A percentile compares a stretch with the other conserved stretches of the same genome.
Evolutionary conservation across 345 rosid species (phyloP).

Genomic region (Aegle marmelos): DNA sequence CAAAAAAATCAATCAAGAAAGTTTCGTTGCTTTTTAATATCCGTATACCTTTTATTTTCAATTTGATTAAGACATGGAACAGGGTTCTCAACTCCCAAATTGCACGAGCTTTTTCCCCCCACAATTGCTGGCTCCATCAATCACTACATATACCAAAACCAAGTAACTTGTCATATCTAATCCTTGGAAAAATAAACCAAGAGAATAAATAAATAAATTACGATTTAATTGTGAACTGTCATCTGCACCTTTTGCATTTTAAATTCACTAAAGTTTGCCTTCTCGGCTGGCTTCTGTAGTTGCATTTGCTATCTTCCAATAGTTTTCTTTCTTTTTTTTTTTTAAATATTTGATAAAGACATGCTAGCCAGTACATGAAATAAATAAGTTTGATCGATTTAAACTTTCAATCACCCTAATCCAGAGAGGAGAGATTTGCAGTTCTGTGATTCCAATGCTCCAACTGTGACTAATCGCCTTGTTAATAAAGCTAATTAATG

Average conservation of each 20-base stretch:
- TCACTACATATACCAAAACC: neutral
- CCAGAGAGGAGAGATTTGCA: neutral
- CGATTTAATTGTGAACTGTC: neutral
- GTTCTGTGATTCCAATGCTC: constrained; percentile 11
- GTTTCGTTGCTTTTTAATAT: neutral
- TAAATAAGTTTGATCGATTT: neutral
- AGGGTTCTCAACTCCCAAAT: constrained; percentile 31
- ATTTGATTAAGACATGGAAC: constrained; percentile 24
- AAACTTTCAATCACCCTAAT: neutral
- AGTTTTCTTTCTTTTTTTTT: neutral
- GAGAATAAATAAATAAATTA: neutral
- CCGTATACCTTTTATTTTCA: neutral
- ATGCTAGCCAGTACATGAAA: neutral
- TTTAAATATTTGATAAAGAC: neutral
- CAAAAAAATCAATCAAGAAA: neutral
- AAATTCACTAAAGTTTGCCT: neutral
- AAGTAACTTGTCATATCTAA: neutral
- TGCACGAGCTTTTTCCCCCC: constrained; percentile 2
- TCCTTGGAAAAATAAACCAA: neutral
- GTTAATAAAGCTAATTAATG: neutral
- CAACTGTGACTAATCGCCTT: neutral
- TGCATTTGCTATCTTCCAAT: neutral
- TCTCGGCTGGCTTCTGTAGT: neutral
- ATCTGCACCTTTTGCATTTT: neutral
- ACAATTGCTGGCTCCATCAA: neutral